Evolutionary conservation across 2,329 filamentous ascomycete species (phyloP).

Genomic region (Byssochlamys sp.): DNA sequence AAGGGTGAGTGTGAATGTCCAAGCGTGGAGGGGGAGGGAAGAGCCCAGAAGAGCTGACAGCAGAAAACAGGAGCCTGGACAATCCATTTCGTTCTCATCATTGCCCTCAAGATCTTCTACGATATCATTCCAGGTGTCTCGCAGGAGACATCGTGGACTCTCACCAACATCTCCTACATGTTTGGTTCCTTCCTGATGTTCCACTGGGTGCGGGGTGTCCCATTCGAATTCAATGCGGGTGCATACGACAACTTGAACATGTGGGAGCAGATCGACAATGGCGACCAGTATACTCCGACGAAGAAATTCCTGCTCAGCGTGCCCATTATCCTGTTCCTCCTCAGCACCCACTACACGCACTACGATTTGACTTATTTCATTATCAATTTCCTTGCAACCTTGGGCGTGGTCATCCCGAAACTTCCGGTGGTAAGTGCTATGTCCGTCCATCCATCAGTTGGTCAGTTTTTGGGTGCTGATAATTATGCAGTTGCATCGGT

Average conservation of each 20-base stretch:
- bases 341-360: slow-evolving; percentile 98
- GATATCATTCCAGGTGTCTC: slow-evolving; percentile 93
- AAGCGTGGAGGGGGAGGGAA: slow-evolving; percentile 3
- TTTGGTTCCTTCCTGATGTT: slow-evolving; percentile 99
- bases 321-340: slow-evolving; percentile 83
- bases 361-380: slow-evolving; percentile 95
- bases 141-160: slow-evolving; percentile 95
- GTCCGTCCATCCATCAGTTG: background rate
- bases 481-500: slow-evolving; percentile 58
- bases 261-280: slow-evolving; percentile 99
- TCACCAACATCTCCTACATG: slow-evolving; percentile 99
- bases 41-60: slow-evolving; percentile 3
- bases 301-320: slow-evolving; percentile 97
- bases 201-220: slow-evolving; percentile 93
- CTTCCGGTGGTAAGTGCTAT: slow-evolving; percentile 69
- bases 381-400: slow-evolving; percentile 87
- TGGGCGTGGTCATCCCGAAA: slow-evolving; percentile 92
- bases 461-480: slow-evolving; percentile 18
- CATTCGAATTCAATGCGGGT: slow-evolving; percentile 96
- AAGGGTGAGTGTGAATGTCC: slow-evolving; percentile 60
- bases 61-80: slow-evolving; percentile 63
- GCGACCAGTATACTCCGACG: slow-evolving; percentile 93
- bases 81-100: slow-evolving; percentile 89
- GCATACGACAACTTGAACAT: slow-evolving; percentile 99
- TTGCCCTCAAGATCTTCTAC: slow-evolving; percentile 87